Conservation (phyloP, 2,329 filamentous ascomycete genomes). For the Teratosphaeria viscida region DNA sequence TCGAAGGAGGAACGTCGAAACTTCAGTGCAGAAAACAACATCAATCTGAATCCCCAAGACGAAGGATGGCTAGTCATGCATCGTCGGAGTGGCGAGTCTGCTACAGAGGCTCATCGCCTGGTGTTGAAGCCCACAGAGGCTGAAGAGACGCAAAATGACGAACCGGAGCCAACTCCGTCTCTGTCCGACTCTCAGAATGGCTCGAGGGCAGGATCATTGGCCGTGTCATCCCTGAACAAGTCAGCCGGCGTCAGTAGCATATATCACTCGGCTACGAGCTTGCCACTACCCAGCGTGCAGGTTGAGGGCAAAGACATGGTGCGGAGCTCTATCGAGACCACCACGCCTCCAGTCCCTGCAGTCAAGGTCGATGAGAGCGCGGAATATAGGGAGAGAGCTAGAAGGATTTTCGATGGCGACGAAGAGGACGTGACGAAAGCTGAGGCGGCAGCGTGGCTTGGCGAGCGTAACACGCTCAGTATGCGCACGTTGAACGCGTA, state of each 20-base stretch:
- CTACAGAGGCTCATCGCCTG: constrained; percentile 14
- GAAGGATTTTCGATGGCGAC: constrained; percentile 72
- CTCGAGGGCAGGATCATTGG: constrained; percentile 6
- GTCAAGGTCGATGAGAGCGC: constrained; percentile 27
- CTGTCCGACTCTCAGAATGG: constrained; percentile 2
- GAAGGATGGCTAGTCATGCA: constrained; percentile 15
- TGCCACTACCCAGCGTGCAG: constrained; percentile 29
- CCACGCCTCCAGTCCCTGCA: constrained; percentile 3
- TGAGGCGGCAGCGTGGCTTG: constrained; percentile 79
- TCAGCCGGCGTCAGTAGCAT: constrained; percentile 3
- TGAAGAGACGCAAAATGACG: constrained; percentile 11
- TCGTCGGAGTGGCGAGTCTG: constrained; percentile 4
- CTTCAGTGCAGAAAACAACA: constrained; percentile 16
- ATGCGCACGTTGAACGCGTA: constrained; percentile 59
- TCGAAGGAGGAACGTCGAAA: constrained; percentile 12
- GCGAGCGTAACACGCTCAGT: constrained; percentile 51
- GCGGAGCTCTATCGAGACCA: constrained; percentile 23
- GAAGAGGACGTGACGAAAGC: constrained; percentile 72
- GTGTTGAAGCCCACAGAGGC: constrained; percentile 24
- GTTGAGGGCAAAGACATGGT: constrained; percentile 37
- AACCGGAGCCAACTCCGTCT: not conserved
- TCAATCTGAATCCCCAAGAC: constrained; percentile 14
- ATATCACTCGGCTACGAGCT: constrained; percentile 12
- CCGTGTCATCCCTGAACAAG: not conserved
- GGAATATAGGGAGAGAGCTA: constrained; percentile 66